Evolutionary conservation across 306 rosid genomes (phyloP).

Genomic region (Delonix regia): DNA sequence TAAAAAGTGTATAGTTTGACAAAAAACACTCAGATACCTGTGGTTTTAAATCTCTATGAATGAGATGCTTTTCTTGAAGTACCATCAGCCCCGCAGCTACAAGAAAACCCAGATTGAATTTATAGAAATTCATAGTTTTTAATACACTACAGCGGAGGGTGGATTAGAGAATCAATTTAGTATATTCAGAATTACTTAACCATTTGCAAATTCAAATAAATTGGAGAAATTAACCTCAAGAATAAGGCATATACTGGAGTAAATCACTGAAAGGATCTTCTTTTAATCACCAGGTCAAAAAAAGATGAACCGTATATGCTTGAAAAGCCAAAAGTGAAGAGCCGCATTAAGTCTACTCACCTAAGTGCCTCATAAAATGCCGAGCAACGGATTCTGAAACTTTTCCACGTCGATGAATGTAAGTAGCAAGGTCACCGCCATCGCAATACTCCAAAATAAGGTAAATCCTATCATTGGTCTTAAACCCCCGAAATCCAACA

Average conservation of each 20-base stretch:
- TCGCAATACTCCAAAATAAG: slow-evolving; percentile 95
- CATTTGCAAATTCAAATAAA: background rate
- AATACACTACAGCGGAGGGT: slow-evolving; percentile 11
- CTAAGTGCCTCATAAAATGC: slow-evolving; percentile 92
- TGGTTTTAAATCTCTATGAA: slow-evolving; percentile 96
- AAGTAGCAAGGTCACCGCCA: slow-evolving; percentile 85
- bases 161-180: background rate
- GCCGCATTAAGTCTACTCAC: slow-evolving; percentile 42
- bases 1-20: slow-evolving; percentile 9
- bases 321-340: slow-evolving; percentile 14
- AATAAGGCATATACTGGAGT: background rate
- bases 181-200: slow-evolving; percentile 30
- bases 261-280: background rate
- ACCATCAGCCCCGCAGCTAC: slow-evolving; percentile 85
- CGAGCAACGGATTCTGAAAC: slow-evolving; percentile 79
- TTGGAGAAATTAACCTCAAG: background rate
- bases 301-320: slow-evolving; percentile 1
- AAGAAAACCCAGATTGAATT: slow-evolving; percentile 40
- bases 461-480: slow-evolving; percentile 83
- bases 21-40: slow-evolving; percentile 59
- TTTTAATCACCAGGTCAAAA: background rate
- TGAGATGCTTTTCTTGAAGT: slow-evolving; percentile 89
- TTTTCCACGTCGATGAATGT: slow-evolving; percentile 64
- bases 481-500: slow-evolving; percentile 31
- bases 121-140: background rate